Conservation (phyloP, 768 basidiomycete genomes). For the Botryobasidium botryosum region DNA sequence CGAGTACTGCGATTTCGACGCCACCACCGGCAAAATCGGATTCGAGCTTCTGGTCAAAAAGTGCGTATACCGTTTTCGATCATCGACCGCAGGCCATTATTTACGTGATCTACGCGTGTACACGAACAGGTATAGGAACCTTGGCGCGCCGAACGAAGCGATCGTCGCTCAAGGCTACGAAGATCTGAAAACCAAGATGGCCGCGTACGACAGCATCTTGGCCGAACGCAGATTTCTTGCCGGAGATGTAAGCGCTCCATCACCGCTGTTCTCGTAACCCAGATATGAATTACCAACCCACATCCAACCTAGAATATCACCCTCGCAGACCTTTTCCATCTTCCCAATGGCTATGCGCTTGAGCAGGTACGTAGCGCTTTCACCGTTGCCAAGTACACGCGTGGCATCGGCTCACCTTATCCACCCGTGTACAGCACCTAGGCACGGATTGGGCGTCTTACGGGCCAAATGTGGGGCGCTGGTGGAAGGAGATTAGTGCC, state of each 20-base stretch:
- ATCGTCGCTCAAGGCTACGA: not conserved
- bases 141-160: not conserved
- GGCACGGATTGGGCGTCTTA: too few relatives aligned
- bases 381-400: too few relatives aligned
- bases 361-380: too few relatives aligned
- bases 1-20: slow-evolving; percentile 13
- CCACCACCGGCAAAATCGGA: slow-evolving; percentile 9
- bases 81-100: not conserved
- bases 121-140: not conserved
- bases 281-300: too few relatives aligned
- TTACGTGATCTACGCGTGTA: not conserved
- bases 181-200: not conserved
- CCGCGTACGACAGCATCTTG: slow-evolving; percentile 1
- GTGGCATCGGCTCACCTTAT: too few relatives aligned
- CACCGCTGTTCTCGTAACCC: too few relatives aligned
- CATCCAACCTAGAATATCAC: too few relatives aligned
- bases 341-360: too few relatives aligned
- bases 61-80: slow-evolving; percentile 1
- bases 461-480: too few relatives aligned
- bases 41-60: slow-evolving; percentile 12
- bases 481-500: too few relatives aligned
- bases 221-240: not conserved
- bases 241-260: not conserved
- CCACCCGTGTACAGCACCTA: too few relatives aligned
- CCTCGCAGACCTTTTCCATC: too few relatives aligned